Base-by-base conservation (phyloP, 768 basidiomycete species). In the Dictyophora rubrovolvata region DNA sequence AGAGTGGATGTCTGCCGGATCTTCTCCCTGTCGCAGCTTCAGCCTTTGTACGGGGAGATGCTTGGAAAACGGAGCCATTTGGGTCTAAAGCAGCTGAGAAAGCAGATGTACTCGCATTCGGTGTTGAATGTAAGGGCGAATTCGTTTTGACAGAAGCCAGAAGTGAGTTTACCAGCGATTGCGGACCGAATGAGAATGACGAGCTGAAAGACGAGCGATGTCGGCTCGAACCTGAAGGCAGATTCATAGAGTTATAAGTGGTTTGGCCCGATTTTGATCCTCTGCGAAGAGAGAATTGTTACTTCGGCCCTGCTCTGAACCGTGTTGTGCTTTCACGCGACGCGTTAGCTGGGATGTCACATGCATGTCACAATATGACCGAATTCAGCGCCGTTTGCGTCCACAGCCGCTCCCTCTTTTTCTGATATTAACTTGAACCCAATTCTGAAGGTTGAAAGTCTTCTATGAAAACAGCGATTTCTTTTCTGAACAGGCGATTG, bases 131-230 rank as follows among this genome's bases (percentile, higher is more conserved):
- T n/a, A 47, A 42, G 21, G 33, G 84, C 83, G 37, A 80, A 68
- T 2, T 79, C 77, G 68, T 83, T 85, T 79, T 73, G 66, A 87
- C 84, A 1, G 79, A 79, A 60, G 83, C 85, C 53, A 81, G 73
- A 65, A 85, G 83, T 0, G 87, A 85, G 66, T 86, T 81, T 23
- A 89, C 78, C 23, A 91, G 77, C 11, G 81, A 81, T 65, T 87
- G 84, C 20, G 89, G 89, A 28, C 84, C 87, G 65, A 90, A 88
- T 0, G 90, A 91, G 72, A 92, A 90, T 2, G 88, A 87, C 1
- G 86, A 84, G 64, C 84, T 84, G 46, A 90, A 80, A 5, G 89
- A 90, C 52, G 77, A 77, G 56, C 87, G 79, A 59, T 79, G 77
- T 59, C 85, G 80, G 20, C 54, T 48, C 22, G 57, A 52, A 10